Evolutionary conservation across 1,284 basidiomycete species (phyloP), one percentile per base, ranked within the genome.

Genomic region (Cryptococcus sp.): DNA sequence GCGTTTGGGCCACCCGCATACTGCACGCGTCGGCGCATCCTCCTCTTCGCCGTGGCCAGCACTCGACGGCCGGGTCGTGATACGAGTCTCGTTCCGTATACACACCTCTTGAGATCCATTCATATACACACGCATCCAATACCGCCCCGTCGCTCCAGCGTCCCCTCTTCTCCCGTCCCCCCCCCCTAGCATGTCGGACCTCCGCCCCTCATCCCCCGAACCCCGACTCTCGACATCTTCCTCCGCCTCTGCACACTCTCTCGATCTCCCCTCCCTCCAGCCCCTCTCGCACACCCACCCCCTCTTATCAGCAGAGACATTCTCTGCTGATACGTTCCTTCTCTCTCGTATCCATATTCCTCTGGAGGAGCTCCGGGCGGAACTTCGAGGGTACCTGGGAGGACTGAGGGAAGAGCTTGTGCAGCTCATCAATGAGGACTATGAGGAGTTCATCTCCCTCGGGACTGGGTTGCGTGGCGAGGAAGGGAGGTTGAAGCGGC

Each of bases 401-500:
- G 81, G 82, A 15, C 79, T 98, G 64, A 91, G 94, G 70, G 89
- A 93, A 71, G 92, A 96, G 72, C 83, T 98, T 33, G 91, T 97
- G 33, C 86, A 86, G 69, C 85, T 98, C 70, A 97, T 98, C 76
- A 97, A 98, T 74, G 88, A 93, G 69, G 94, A 98, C 77, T 98
- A 98, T 75, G 92, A 93, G 74, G 93, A 93, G 45, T 98, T 98
- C 75, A 96, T 98, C 64, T 91, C 89, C 64, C 81, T 98, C 23
- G 94, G 93, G 62, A 93, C 89, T 2, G 90, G 93, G 64, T 73
- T 96, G 62, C 82, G 85, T 59, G 90, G 88, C 35, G 92, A 96
- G 75, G 89, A 89, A 2, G 80, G 80, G 46, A 81, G 89, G 59
- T 72, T 94, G 65, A 81, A 83, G 60, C 79, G 82, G 52, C 73